Percentiles rank a stretch among this genome's conserved stretches.
These are phyloP conservation scores for Isabelozyma rhagii DNA, from an alignment of 805 yeast genomes.

Conservation along the genomic window DNA sequence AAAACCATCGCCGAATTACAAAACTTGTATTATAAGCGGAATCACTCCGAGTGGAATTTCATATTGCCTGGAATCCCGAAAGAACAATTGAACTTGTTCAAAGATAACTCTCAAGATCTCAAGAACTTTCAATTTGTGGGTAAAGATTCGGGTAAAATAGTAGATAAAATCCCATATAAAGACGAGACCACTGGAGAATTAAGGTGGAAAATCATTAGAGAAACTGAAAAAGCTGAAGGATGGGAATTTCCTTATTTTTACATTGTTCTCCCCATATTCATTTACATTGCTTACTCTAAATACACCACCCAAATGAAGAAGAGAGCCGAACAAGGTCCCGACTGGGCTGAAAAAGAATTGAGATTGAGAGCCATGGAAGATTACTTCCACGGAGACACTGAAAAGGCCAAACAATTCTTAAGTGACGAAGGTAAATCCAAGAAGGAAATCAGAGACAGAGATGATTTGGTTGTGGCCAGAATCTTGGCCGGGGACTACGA, in stretches of 20 bases:
- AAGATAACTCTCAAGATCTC: slow-evolving; percentile 62
- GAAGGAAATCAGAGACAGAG: slow-evolving; percentile 63
- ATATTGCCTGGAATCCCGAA: slow-evolving; percentile 47
- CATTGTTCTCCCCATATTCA: slow-evolving; percentile 68
- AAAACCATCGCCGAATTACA: slow-evolving; percentile 71
- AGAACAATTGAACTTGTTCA: slow-evolving; percentile 52
- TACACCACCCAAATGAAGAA: slow-evolving; percentile 41
- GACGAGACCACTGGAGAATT: slow-evolving; percentile 76
- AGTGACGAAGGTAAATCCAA: slow-evolving; percentile 49
- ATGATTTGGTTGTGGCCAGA: slow-evolving; percentile 75
- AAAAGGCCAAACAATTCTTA: slow-evolving; percentile 51
- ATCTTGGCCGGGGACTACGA: slow-evolving; percentile 84
- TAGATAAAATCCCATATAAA: slow-evolving; percentile 82
- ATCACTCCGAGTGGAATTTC: slow-evolving; percentile 50
- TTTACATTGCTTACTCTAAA: slow-evolving; percentile 50
- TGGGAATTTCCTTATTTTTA: slow-evolving; percentile 79
- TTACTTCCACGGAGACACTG: slow-evolving; percentile 50
- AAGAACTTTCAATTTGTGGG: slow-evolving; percentile 49
- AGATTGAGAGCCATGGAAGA: slow-evolving; percentile 71
- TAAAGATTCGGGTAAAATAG: slow-evolving; percentile 55
- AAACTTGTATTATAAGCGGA: slow-evolving; percentile 53
- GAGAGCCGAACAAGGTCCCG: slow-evolving; percentile 45
- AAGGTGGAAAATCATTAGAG: slow-evolving; percentile 75
- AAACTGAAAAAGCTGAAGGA: slow-evolving; percentile 70
- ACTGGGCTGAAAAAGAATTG: slow-evolving; percentile 84